Evolutionary conservation across 176 grass and related monocot genomes (phyloP).

Genomic region (Zea luxurians): DNA sequence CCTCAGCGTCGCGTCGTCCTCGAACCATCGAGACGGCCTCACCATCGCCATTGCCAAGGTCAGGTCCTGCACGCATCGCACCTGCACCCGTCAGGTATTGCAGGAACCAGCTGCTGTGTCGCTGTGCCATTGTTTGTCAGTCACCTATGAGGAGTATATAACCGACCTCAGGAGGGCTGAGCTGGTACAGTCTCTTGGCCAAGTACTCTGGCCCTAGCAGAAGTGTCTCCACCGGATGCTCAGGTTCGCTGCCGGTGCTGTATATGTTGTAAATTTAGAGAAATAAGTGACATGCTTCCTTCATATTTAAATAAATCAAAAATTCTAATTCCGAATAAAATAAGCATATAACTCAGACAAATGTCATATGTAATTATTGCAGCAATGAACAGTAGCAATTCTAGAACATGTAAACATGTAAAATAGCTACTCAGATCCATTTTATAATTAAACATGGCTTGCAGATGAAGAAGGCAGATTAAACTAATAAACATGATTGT

Average conservation of each 20-base stretch:
- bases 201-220: slow-evolving; percentile 33
- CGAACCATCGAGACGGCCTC: slow-evolving; percentile 15
- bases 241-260: neutral
- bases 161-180: slow-evolving; percentile 30
- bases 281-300: too few relatives aligned
- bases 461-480: too few relatives aligned
- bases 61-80: slow-evolving; percentile 28
- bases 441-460: too few relatives aligned
- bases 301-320: too few relatives aligned
- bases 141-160: neutral
- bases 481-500: too few relatives aligned
- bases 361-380: too few relatives aligned
- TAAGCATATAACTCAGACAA: too few relatives aligned
- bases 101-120: neutral
- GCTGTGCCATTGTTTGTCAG: neutral
- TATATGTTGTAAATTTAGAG: too few relatives aligned
- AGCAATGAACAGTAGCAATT: too few relatives aligned
- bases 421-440: too few relatives aligned
- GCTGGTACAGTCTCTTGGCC: slow-evolving; percentile 5
- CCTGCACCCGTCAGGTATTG: neutral
- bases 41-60: slow-evolving; percentile 23
- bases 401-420: too few relatives aligned
- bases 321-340: too few relatives aligned
- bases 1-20: slow-evolving; percentile 20
- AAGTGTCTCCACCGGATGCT: slow-evolving; percentile 1